phyloP scores from a whole-genome alignment of 331 rosid genomes.

The Telfairia occidentalis region DNA sequence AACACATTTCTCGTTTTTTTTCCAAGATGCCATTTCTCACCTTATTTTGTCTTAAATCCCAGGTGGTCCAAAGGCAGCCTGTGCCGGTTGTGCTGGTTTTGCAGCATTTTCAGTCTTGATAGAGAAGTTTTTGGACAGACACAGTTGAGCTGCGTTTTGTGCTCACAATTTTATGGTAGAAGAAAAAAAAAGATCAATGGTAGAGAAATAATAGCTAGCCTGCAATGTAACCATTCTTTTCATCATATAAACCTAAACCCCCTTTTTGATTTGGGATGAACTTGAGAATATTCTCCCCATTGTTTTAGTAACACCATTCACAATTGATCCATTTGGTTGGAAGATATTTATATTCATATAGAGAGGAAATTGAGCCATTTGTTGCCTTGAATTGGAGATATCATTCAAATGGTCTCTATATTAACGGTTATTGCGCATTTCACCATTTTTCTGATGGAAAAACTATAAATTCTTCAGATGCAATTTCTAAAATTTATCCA shows the following conservation, averaged over 20 bases:
- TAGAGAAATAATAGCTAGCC: conserved; percentile 7
- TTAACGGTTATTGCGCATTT: background rate
- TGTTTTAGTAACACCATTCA: conserved; percentile 1
- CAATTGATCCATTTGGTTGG: conserved; percentile 2
- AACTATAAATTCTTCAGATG: background rate
- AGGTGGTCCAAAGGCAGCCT: conserved; percentile 93
- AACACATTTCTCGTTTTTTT: background rate
- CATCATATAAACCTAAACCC: background rate
- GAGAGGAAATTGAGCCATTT: background rate
- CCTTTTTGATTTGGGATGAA: background rate
- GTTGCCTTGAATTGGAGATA: background rate
- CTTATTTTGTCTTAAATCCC: conserved; percentile 11
- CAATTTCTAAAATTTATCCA: too few species aligned
- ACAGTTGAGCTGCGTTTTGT: conserved; percentile 23
- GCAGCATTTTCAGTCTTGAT: conserved; percentile 80
- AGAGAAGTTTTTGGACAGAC: conserved; percentile 87
- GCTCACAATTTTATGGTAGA: background rate
- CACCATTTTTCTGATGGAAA: background rate
- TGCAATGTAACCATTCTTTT: conserved; percentile 3
- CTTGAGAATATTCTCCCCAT: background rate
- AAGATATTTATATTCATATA: background rate
- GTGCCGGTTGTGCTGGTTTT: conserved; percentile 86
- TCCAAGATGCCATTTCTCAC: background rate
- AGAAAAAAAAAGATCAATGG: background rate
- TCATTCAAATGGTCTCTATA: background rate